Evolutionary conservation across 495 filamentous ascomycete species (phyloP).

Genomic region (Tirmania nivea): DNA sequence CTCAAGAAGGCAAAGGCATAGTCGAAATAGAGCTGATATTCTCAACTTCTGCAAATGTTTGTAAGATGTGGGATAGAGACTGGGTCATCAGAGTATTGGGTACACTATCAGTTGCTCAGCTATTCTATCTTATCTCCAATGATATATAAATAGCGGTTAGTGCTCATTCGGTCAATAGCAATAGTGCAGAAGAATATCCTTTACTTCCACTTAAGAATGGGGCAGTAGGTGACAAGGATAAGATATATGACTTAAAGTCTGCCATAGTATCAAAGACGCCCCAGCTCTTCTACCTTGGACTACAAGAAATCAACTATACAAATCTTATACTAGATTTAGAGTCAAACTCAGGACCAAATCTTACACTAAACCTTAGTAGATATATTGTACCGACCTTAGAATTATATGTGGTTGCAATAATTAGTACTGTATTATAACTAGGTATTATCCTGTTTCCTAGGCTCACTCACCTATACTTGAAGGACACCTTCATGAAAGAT

Average conservation of each 20-base stretch:
- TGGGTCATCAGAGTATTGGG: constrained; percentile 18
- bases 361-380: no score
- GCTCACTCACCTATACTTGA: background rate
- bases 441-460: background rate
- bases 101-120: background rate
- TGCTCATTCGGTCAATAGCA: background rate
- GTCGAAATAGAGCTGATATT: constrained; percentile 21
- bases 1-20: constrained; percentile 14
- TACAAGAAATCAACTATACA: no score
- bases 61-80: constrained; percentile 22
- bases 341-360: no score
- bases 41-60: constrained; percentile 18
- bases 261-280: background rate
- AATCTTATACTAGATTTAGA: no score
- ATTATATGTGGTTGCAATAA: background rate
- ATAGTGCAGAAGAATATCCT: background rate
- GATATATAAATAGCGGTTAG: background rate
- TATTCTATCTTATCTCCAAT: background rate
- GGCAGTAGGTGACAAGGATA: background rate
- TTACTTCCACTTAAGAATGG: background rate
- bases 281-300: no score
- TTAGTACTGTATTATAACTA: background rate
- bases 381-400: background rate
- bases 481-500: background rate
- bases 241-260: background rate